Evolutionary conservation across 345 rosid species (phyloP), one percentile per base, ranked within the genome.

Genomic region (Clausena lansium): DNA sequence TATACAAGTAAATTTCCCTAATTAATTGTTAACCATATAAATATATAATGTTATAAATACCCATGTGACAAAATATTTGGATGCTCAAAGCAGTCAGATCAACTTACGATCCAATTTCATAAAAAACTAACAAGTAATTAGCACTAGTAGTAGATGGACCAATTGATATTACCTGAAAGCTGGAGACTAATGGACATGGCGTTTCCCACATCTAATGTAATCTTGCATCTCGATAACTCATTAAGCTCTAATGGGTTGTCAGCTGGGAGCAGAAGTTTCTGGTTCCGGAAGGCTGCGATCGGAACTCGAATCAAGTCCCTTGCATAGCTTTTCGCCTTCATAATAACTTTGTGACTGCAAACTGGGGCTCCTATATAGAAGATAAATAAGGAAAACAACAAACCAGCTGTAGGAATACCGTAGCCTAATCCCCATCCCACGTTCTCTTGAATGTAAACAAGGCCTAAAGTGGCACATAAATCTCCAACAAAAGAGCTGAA

Each of bases 361-460:
- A 88, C 38, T 39, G 98, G 95, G 15, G 98, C 93, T 68, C 97
- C 97, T 22, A 88, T 14, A 78, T 90, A 93, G 82, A 93, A 95
- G 70, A 95, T 81, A 54, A 92, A 38, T 6, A 91, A 79, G 57
- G 97, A 93, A 60, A 92, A 71, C 58, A 91, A 59, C 6, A 93
- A 91, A 30, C 98, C 98, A 22, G 83, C 76, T 35, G 97, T 83
- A 9, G 98, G 98, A 38, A 93, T 89, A 14, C 91, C 98, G 74
- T 91, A 93, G 65, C 98, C 98, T 67, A 93, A 74, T 24, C 92
- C 95, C 96, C 97, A 93, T 0, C 95, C 95, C 33, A 90, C n/a
- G 79, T 95, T 95, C 76, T 95, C 98, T 78, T 95, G 98, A 27
- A 95, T 86, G 87, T 93, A 95, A 17, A 95, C 97, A 14, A 95